Conservation (phyloP, 2,329 filamentous ascomycete genomes). For the Ophiostoma triangulosporum region DNA sequence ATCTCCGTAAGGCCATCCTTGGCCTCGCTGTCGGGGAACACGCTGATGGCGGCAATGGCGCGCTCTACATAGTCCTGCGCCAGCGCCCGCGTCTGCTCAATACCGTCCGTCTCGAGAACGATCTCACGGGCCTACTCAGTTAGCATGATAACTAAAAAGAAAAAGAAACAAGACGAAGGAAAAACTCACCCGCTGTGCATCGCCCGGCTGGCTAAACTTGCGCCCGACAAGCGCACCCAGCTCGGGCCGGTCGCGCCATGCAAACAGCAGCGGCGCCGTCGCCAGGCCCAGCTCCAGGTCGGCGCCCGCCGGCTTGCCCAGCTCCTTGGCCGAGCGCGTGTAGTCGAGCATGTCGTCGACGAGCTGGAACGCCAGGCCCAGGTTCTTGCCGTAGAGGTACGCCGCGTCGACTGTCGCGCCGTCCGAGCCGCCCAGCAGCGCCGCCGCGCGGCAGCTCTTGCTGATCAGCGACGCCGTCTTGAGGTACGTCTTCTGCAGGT, state of each 20-base stretch:
- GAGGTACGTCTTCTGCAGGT: slow-evolving; percentile 94
- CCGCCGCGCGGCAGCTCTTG: slow-evolving; percentile 85
- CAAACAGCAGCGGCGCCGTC: slow-evolving; percentile 86
- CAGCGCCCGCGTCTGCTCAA: slow-evolving; percentile 81
- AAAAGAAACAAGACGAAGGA: too few relatives aligned
- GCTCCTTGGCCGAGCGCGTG: slow-evolving; percentile 67
- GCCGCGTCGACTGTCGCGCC: slow-evolving; percentile 75
- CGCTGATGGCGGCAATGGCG: slow-evolving; percentile 69
- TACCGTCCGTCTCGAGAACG: slow-evolving; percentile 69
- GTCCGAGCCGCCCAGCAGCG: slow-evolving; percentile 66
- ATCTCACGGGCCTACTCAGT: slow-evolving; percentile 62
- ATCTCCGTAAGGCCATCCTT: slow-evolving; percentile 86
- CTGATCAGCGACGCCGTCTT: slow-evolving; percentile 94
- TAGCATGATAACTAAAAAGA: slow-evolving; percentile 1
- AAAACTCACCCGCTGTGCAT: slow-evolving; percentile 62
- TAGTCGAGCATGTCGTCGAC: slow-evolving; percentile 98
- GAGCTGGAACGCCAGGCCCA: slow-evolving; percentile 90
- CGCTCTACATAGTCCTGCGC: slow-evolving; percentile 85
- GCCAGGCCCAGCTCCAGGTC: slow-evolving; percentile 88
- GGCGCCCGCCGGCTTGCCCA: slow-evolving; percentile 90
- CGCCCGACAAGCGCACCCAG: slow-evolving; percentile 79
- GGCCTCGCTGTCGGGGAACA: slow-evolving; percentile 87
- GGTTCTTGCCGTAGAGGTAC: slow-evolving; percentile 83
- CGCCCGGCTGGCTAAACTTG: slow-evolving; percentile 74
- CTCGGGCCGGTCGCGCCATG: slow-evolving; percentile 80